Conservation (phyloP, 108 stramenopile genomes). For the Pseudonitzschia multistriata region DNA sequence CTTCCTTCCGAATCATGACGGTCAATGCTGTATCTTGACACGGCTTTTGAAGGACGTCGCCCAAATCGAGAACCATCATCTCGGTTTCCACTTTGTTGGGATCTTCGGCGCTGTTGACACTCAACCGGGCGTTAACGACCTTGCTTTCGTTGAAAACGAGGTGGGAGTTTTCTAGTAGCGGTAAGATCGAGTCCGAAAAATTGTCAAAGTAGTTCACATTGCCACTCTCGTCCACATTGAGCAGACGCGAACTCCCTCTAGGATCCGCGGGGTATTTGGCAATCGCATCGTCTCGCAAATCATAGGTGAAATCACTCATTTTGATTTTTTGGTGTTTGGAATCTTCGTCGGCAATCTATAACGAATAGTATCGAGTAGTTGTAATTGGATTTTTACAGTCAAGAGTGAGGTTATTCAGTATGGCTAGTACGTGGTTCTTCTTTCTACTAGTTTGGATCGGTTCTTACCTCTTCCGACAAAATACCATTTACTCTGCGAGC, state of each 20-base stretch:
- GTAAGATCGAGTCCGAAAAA: slow-evolving; percentile 31
- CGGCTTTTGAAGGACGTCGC: slow-evolving; percentile 1
- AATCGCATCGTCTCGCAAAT: slow-evolving; percentile 34
- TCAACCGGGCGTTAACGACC: slow-evolving; percentile 45
- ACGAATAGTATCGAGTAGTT: neutral
- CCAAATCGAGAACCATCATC: slow-evolving; percentile 42
- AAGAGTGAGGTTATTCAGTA: neutral
- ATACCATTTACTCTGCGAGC: slow-evolving; percentile 11
- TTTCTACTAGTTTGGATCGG: neutral
- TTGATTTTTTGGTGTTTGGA: slow-evolving; percentile 21
- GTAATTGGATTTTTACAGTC: neutral
- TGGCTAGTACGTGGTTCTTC: neutral
- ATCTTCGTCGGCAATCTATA: slow-evolving; percentile 16
- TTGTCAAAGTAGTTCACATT: slow-evolving; percentile 31
- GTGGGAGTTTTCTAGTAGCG: slow-evolving; percentile 21
- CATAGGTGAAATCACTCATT: slow-evolving; percentile 41
- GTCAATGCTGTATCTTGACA: slow-evolving; percentile 9
- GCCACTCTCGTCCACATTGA: slow-evolving; percentile 31
- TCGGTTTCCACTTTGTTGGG: slow-evolving; percentile 21
- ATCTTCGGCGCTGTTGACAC: slow-evolving; percentile 1
- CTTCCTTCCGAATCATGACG: slow-evolving; percentile 29
- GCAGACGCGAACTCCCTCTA: slow-evolving; percentile 39
- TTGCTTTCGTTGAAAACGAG: slow-evolving; percentile 49
- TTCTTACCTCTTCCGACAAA: slow-evolving; percentile 8
- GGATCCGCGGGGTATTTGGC: slow-evolving; percentile 49